These are phyloP conservation scores for Populus tremula DNA, from an alignment of 345 rosid genomes.

Conservation along the genomic window DNA sequence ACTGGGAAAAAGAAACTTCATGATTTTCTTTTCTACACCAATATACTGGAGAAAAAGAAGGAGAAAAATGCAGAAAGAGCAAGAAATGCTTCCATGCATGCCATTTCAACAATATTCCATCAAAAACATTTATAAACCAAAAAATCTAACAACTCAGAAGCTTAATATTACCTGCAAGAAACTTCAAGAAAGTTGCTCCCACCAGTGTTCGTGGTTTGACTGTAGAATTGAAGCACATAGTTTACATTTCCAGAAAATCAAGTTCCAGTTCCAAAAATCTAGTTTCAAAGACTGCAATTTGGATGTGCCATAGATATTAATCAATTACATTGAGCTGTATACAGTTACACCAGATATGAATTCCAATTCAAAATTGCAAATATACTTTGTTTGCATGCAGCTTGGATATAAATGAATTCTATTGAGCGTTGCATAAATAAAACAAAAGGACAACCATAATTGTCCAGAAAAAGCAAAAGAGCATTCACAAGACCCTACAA, in stretches of 20 bases:
- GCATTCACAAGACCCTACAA: not conserved
- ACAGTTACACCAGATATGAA: not conserved
- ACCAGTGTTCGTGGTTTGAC: slow-evolving; percentile 81
- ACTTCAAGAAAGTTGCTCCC: slow-evolving; percentile 85
- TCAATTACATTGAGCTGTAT: not conserved
- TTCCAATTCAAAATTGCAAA: not conserved
- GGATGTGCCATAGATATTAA: not conserved
- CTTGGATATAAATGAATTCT: not conserved
- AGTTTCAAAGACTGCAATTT: not conserved
- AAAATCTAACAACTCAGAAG: not conserved
- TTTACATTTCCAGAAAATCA: slow-evolving; percentile 6
- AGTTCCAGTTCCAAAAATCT: not conserved
- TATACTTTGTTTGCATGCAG: not conserved
- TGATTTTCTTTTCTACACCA: not conserved
- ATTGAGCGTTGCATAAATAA: not conserved
- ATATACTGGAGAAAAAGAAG: no score
- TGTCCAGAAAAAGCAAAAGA: not conserved
- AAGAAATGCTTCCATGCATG: not conserved
- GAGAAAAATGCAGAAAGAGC: not conserved
- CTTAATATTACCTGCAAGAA: slow-evolving; percentile 64
- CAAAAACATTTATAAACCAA: not conserved
- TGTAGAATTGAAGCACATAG: slow-evolving; percentile 36
- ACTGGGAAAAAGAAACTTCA: not conserved
- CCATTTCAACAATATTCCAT: not conserved
- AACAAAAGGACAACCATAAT: not conserved